These are phyloP conservation scores for Starmerella riodocensis DNA, from an alignment of 805 yeast species.

Conservation along the genomic window DNA sequence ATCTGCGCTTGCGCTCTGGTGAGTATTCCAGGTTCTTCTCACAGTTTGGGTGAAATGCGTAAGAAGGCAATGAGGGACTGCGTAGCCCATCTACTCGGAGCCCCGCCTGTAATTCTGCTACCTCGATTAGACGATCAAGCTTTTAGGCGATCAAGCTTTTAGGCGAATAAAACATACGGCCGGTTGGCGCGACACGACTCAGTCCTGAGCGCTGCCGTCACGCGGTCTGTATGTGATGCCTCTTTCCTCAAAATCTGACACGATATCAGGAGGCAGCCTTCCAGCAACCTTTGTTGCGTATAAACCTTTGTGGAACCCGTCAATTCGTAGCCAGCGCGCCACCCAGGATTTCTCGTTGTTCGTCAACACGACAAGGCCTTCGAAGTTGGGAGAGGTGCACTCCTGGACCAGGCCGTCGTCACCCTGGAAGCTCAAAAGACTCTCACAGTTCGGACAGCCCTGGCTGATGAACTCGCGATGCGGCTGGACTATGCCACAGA, in stretches of 20 bases:
- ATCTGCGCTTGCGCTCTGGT: too few relatives aligned
- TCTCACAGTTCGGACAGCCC: constrained; percentile 96
- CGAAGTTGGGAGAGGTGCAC: constrained; percentile 91
- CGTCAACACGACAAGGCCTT: constrained; percentile 84
- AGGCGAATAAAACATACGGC: background rate
- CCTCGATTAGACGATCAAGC: too few relatives aligned
- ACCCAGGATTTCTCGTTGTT: constrained; percentile 86
- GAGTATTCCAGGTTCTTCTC: too few relatives aligned
- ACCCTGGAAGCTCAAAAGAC: constrained; percentile 59
- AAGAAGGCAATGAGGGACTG: too few relatives aligned
- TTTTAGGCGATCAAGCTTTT: too few relatives aligned
- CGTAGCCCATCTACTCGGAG: too few relatives aligned
- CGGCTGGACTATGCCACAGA: constrained; percentile 85
- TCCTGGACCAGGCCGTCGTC: constrained; percentile 79
- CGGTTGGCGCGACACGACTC: background rate
- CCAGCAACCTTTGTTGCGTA: constrained; percentile 93
- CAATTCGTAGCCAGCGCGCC: constrained; percentile 88
- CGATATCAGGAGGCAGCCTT: constrained; percentile 73
- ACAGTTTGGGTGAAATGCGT: too few relatives aligned
- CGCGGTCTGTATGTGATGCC: constrained; percentile 85
- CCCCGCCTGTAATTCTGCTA: too few relatives aligned
- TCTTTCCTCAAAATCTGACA: constrained; percentile 54
- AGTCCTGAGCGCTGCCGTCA: constrained; percentile 54
- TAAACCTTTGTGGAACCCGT: constrained; percentile 74
- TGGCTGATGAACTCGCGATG: constrained; percentile 57